Percentiles rank a stretch among this genome's conserved stretches.
These are phyloP conservation scores for Pseudonitzschia multiseries DNA, from an alignment of 108 stramenopile species.

Conservation along the genomic window DNA sequence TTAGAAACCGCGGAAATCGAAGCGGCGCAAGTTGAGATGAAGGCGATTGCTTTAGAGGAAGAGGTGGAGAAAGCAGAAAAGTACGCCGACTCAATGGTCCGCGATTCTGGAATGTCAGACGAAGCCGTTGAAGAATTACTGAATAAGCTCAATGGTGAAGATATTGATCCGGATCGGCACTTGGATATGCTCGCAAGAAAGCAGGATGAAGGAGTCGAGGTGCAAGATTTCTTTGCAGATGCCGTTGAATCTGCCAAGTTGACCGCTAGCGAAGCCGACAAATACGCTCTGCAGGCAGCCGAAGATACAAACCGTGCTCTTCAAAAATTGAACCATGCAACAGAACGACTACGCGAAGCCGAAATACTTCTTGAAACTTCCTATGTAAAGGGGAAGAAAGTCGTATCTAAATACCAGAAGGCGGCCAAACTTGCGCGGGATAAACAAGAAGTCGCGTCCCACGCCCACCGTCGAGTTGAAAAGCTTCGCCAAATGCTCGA, in stretches of 20 bases:
- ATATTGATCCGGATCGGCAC: slow-evolving; percentile 25
- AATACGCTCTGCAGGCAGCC: slow-evolving; percentile 56
- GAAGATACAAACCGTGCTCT: slow-evolving; percentile 51
- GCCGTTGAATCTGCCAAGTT: slow-evolving; percentile 52
- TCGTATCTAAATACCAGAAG: slow-evolving; percentile 51
- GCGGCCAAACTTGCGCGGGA: slow-evolving; percentile 59
- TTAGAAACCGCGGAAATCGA: slow-evolving; percentile 24
- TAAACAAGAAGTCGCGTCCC: slow-evolving; percentile 68
- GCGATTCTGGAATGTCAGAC: slow-evolving; percentile 32
- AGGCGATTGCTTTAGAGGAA: slow-evolving; percentile 38
- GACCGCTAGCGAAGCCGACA: slow-evolving; percentile 43
- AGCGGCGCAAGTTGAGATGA: slow-evolving; percentile 35
- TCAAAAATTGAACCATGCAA: slow-evolving; percentile 47
- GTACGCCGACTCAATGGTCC: slow-evolving; percentile 32
- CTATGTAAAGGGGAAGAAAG: slow-evolving; percentile 36
- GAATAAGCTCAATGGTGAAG: slow-evolving; percentile 18
- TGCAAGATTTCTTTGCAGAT: slow-evolving; percentile 64
- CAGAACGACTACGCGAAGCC: slow-evolving; percentile 53
- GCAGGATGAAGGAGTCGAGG: slow-evolving; percentile 58
- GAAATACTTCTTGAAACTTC: slow-evolving; percentile 47
- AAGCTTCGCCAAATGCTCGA: slow-evolving; percentile 53
- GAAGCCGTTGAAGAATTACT: slow-evolving; percentile 22
- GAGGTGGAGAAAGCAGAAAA: slow-evolving; percentile 45
- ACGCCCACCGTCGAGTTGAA: slow-evolving; percentile 48
- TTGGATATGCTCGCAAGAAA: slow-evolving; percentile 5